Conservation (phyloP, 2,329 filamentous ascomycete species). For the Diaporthe vaccinii region DNA sequence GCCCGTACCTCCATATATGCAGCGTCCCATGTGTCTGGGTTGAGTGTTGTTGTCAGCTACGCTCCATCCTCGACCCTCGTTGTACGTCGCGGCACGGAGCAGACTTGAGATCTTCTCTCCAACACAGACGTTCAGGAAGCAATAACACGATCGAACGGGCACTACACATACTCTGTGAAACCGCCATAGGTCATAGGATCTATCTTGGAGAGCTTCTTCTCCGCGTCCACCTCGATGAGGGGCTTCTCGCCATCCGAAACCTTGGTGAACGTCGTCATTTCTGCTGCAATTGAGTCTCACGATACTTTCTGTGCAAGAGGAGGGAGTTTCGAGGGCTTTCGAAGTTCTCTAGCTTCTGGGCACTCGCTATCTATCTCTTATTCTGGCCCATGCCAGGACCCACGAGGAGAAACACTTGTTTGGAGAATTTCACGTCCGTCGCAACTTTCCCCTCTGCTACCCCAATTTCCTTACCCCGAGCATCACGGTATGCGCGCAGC, state of each 20-base stretch:
- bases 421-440: not conserved
- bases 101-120: not conserved
- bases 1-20: conserved; percentile 79
- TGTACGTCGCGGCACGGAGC: not conserved
- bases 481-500: conserved; percentile 13
- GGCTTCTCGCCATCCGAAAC: conserved; percentile 72
- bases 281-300: conserved; percentile 30
- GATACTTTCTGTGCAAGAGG: not conserved
- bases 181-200: conserved; percentile 87
- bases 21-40: conserved; percentile 85
- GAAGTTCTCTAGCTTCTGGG: conserved; percentile 10
- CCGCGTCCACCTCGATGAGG: conserved; percentile 75
- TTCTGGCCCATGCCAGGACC: conserved; percentile 16
- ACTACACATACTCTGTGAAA: conserved; percentile 78
- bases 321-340: not conserved
- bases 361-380: conserved; percentile 32
- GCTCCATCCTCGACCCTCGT: not conserved
- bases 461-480: conserved; percentile 33
- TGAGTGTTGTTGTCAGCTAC: conserved; percentile 18
- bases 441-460: conserved; percentile 21
- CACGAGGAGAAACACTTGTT: not conserved
- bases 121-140: not conserved
- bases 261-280: conserved; percentile 81
- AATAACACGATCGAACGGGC: not conserved
- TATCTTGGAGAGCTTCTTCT: conserved; percentile 78